Base-by-base conservation (phyloP, 1,284 basidiomycete species). In the Pisolithus thermaeus region DNA sequence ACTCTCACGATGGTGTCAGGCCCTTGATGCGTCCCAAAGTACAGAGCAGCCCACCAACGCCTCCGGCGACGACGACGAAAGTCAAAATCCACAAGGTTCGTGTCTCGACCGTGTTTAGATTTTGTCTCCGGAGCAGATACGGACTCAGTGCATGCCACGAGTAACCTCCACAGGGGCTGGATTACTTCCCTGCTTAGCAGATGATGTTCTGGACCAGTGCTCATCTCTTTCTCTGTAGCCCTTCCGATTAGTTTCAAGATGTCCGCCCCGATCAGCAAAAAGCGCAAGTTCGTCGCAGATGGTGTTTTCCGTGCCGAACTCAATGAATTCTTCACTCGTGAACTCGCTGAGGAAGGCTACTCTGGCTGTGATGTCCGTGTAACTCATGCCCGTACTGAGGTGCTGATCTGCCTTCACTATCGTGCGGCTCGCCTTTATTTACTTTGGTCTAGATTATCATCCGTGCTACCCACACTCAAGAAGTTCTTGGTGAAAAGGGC, bases 281-380 rank as follows among this genome's bases (percentile, higher is more conserved):
- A 93, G 80, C 85, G 92, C 80, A 96, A 93, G 86, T 97, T 97
- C 70, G 92, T 98, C 68, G 94, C 94, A 59, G 95, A 97, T 71
- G 93, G 93, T 86, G 94, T 97, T 55, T 97, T 97, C 84, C 92
- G 92, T 71, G 94, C 95, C 65, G 94, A 97, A 77, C 84, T 97
- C 70, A 94, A 93, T 71, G 95, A 97, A 74, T 97, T 97, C 82
- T 97, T 95, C 79, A 97, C 92, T 59, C 93, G 96, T 64, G 96
- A 99, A 76, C 91, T 99, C 68, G 91, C 96, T 55, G 96, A 97
- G 77, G 97, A 99, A 77, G 97, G 97, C 67, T 99, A 99, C 84
- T 98, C 97, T 73, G 97, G 97, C 56, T 99, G 97, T 73, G 97
- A 99, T 78, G 97, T 99, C 74, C 94, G 97, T 69, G 95, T 98